Evolutionary conservation across 1,284 basidiomycete species (phyloP), one percentile per base, ranked within the genome.

Genomic region (Caloboletus inedulis): DNA sequence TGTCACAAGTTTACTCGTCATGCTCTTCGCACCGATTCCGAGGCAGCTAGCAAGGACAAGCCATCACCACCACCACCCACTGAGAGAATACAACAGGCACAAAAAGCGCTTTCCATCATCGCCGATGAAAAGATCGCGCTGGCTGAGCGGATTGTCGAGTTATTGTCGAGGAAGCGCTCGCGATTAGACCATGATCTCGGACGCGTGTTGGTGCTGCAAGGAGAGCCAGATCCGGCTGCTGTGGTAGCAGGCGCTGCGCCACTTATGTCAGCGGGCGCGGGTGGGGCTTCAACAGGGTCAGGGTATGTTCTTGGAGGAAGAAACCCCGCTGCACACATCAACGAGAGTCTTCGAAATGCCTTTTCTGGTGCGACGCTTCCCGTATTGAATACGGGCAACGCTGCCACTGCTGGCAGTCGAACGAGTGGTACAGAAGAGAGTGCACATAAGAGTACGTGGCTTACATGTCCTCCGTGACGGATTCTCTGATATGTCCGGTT

Each of bases 181-280:
- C 73, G 81, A 27, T 68, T 86, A 29, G 81, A 84, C 44, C 67
- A 77, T 43, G 84, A 87, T 60, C 68, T 86, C 7, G 70, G 69
- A 9, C 74, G 74, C 40, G 79, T 85, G 10, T 72, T 81, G 19
- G 66, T 76, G 14, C 64, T 84, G 18, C 81, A 84, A 60, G 83
- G 83, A 21, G 81, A 82, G 52, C 59, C 69, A 1, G 70, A 74
- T 40, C 69, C 72, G 14, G 66, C 69, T n/a, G 65, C 61, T 6
- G 58, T 63, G 25, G 65, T 68, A 1, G 61, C 65, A 10, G 60
- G 59, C 21, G 53, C 54, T 31, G 57, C 36, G 6, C 58, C 57
- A 25, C 58, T 61, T 59, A 48, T 62, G 60, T 56, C 63, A 54
- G 45, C 59, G 5, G 48, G 51, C 5, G 19, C 43, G 2, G 53